Conservation (phyloP, 257 asterid species). For the Solanum rostratum region DNA sequence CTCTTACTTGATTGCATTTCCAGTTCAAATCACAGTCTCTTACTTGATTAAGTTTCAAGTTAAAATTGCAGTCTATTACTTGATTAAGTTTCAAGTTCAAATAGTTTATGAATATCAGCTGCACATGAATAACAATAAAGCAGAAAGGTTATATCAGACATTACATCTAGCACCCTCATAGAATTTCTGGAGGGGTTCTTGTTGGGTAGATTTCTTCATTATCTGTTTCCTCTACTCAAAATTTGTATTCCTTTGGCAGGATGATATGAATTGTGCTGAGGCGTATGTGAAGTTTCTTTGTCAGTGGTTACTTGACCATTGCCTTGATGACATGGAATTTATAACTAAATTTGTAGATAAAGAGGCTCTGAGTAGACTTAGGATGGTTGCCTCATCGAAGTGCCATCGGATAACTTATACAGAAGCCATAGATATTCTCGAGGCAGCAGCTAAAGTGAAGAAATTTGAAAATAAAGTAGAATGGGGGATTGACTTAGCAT, state of each 20-base stretch:
- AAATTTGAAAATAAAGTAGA: conserved; percentile 84
- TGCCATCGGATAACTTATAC: conserved; percentile 74
- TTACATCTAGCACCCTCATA: not conserved
- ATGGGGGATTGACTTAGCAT: conserved; percentile 97
- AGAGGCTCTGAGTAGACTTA: conserved; percentile 60
- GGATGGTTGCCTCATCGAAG: conserved; percentile 64
- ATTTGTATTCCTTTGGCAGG: conserved; percentile 31
- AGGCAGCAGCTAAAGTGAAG: conserved; percentile 51
- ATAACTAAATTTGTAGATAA: conserved; percentile 52
- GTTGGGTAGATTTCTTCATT: not conserved
- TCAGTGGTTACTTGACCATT: conserved; percentile 85
- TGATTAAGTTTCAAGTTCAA: not conserved
- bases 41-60: not conserved
- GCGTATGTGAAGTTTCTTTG: conserved; percentile 84
- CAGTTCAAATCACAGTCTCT: not conserved
- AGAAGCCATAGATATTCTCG: conserved; percentile 71
- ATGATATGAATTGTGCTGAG: conserved; percentile 99
- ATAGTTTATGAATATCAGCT: not conserved
- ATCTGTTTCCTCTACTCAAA: not conserved
- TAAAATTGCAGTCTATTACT: not conserved
- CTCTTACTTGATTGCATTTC: not conserved
- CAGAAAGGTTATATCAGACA: not conserved
- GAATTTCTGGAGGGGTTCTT: not conserved
- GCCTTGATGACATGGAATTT: conserved; percentile 88
- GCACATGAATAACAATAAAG: not conserved